These are phyloP conservation scores for Ephemerocybe angulata DNA, from an alignment of 768 basidiomycete species.

Conservation along the genomic window DNA sequence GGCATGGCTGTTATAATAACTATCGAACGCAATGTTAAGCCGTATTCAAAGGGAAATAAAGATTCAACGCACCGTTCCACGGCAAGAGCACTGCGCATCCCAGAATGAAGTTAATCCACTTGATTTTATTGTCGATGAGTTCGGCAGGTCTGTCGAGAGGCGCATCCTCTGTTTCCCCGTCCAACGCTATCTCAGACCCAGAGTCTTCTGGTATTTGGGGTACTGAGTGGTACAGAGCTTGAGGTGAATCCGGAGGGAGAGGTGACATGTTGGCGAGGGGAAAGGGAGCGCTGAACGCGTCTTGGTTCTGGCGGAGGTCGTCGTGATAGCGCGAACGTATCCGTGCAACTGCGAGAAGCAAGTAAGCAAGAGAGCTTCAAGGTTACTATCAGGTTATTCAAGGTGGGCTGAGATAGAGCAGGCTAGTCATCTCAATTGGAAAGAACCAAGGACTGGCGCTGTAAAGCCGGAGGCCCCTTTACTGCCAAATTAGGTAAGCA, in stretches of 20 bases:
- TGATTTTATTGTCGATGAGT: conserved; percentile 41
- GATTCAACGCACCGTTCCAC: conserved; percentile 74
- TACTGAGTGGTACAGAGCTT: conserved; percentile 21
- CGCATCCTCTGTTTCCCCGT: conserved; percentile 7
- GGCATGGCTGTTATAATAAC: conserved; percentile 85
- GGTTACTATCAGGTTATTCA: not conserved
- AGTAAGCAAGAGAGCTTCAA: not conserved
- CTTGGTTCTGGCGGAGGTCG: not conserved
- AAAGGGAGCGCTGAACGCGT: no score
- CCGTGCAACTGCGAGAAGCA: no score
- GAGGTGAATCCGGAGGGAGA: conserved; percentile 3
- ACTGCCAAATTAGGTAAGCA: not conserved
- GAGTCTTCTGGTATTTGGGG: conserved; percentile 12
- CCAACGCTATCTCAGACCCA: conserved; percentile 9
- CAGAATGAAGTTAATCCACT: conserved; percentile 67
- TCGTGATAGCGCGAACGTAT: not conserved
- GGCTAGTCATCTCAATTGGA: not conserved
- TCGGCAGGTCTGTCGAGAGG: conserved; percentile 6
- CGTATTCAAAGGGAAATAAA: not conserved
- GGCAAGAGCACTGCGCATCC: conserved; percentile 79
- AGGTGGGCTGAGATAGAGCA: not conserved
- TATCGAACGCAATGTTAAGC: conserved; percentile 23
- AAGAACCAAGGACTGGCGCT: not conserved
- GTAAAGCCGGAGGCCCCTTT: not conserved
- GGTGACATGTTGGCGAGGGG: not conserved